A percentile compares a stretch with the other conserved stretches of the same genome.
These are phyloP conservation scores for Lantana camara DNA, from an alignment of 257 asterid genomes.

Conservation along the genomic window DNA sequence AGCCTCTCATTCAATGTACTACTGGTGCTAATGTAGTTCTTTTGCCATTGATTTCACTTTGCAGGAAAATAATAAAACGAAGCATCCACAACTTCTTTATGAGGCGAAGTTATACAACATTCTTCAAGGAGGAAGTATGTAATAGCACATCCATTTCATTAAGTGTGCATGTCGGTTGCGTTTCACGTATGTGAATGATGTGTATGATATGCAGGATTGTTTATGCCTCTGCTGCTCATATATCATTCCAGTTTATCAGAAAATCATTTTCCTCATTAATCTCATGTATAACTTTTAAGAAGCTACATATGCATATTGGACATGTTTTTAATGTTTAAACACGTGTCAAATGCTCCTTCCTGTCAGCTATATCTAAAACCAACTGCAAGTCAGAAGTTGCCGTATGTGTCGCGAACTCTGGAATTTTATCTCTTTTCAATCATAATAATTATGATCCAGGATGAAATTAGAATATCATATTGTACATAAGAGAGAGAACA, in stretches of 20 bases:
- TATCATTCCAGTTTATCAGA: slow-evolving; percentile 6
- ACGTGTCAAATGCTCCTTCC: not conserved
- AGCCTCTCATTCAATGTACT: not conserved
- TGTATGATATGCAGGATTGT: slow-evolving; percentile 10
- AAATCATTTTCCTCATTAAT: slow-evolving; percentile 14
- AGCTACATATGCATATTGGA: not conserved
- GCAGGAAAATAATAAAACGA: slow-evolving; percentile 93
- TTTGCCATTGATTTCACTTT: slow-evolving; percentile 26
- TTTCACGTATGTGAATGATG: slow-evolving; percentile 24
- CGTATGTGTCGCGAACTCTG: not conserved
- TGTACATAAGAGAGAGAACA: not conserved
- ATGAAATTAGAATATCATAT: slow-evolving; percentile 9
- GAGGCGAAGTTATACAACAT: slow-evolving; percentile 91
- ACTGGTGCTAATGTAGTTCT: slow-evolving; percentile 12
- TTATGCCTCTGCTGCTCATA: slow-evolving; percentile 2
- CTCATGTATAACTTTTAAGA: slow-evolving; percentile 11
- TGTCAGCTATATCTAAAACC: not conserved
- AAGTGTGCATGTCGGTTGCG: slow-evolving; percentile 26
- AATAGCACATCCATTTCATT: slow-evolving; percentile 16
- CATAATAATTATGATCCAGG: slow-evolving; percentile 1
- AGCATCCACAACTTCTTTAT: slow-evolving; percentile 90
- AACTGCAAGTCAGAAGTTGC: slow-evolving; percentile 15
- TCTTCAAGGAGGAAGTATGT: slow-evolving; percentile 98
- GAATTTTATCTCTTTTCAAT: not conserved
- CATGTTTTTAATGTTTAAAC: not conserved